Evolutionary conservation across 495 filamentous ascomycete species (phyloP).

Genomic region (Ascodesmis nigricans): DNA sequence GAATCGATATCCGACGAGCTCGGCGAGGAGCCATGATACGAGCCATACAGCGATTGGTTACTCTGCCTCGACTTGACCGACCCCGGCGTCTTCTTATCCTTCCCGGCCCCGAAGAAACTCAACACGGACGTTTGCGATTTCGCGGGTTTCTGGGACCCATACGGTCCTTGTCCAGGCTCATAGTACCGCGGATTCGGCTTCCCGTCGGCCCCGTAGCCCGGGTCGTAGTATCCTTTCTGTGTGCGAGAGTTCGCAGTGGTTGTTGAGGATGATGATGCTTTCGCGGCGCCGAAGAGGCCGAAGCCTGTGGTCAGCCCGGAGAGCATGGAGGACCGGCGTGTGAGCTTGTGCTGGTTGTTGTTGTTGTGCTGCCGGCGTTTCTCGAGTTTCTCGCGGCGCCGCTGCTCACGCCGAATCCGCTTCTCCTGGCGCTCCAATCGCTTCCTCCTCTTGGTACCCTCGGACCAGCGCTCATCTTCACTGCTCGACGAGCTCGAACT

Average conservation of each 20-base stretch:
- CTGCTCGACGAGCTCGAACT: not conserved
- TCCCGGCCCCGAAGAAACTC: constrained; percentile 5
- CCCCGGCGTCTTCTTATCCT: constrained; percentile 2
- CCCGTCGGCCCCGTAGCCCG: constrained; percentile 12
- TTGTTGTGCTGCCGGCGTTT: constrained; percentile 1
- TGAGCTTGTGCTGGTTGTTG: not conserved
- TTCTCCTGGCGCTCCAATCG: not conserved
- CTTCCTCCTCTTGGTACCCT: not conserved
- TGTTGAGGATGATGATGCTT: constrained; percentile 4
- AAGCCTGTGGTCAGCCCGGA: not conserved
- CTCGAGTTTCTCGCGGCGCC: not conserved
- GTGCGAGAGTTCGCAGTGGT: not conserved
- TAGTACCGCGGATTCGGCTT: constrained; percentile 10
- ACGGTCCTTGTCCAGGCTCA: not conserved
- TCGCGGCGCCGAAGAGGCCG: constrained; percentile 3
- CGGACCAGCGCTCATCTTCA: too few relatives aligned
- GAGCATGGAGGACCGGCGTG: constrained; percentile 2
- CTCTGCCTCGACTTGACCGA: constrained; percentile 6
- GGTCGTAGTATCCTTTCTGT: constrained; percentile 14
- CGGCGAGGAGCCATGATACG: constrained; percentile 7
- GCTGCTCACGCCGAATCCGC: not conserved
- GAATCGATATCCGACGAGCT: constrained; percentile 7
- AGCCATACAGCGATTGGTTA: constrained; percentile 7
- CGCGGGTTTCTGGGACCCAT: constrained; percentile 1
- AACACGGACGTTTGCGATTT: constrained; percentile 10